These are phyloP conservation scores for Arthrobotrys iridis DNA, from an alignment of 2,329 filamentous ascomycete species.

Conservation along the genomic window DNA sequence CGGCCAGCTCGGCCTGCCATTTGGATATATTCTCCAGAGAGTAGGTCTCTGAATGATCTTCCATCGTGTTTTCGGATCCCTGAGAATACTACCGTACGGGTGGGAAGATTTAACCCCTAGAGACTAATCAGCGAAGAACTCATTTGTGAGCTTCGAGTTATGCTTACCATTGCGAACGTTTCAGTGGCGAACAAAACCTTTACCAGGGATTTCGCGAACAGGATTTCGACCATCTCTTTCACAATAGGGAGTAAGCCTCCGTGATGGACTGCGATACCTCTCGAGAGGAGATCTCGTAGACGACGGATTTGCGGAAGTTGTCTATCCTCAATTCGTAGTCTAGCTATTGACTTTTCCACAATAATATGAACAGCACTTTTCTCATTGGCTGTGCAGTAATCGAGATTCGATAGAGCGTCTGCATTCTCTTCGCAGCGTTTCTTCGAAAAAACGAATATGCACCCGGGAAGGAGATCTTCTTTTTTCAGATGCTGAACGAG, in stretches of 20 bases:
- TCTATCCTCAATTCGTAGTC: conserved; percentile 89
- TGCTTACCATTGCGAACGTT: conserved; percentile 84
- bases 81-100: conserved; percentile 95
- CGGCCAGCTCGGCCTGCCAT: conserved; percentile 97
- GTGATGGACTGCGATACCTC: conserved; percentile 95
- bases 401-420: conserved; percentile 90
- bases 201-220: conserved; percentile 93
- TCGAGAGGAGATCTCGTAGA: conserved; percentile 81
- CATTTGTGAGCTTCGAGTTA: background rate
- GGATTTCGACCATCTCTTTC: conserved; percentile 95
- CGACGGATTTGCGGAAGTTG: conserved; percentile 90
- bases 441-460: conserved; percentile 99
- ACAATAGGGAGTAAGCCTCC: conserved; percentile 94
- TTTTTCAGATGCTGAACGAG: conserved; percentile 91
- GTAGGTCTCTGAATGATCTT: conserved; percentile 85
- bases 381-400: conserved; percentile 91
- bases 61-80: conserved; percentile 97
- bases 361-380: conserved; percentile 98
- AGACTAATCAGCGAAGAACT: background rate
- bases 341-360: conserved; percentile 91
- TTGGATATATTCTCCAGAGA: conserved; percentile 96
- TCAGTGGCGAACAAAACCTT: conserved; percentile 98
- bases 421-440: conserved; percentile 97
- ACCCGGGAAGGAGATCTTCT: conserved; percentile 84
- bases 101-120: conserved; percentile 85